Evolutionary conservation across 805 yeast genomes (phyloP), one percentile per base, ranked within the genome.

Genomic region (Zygotorulaspora chibaensis): DNA sequence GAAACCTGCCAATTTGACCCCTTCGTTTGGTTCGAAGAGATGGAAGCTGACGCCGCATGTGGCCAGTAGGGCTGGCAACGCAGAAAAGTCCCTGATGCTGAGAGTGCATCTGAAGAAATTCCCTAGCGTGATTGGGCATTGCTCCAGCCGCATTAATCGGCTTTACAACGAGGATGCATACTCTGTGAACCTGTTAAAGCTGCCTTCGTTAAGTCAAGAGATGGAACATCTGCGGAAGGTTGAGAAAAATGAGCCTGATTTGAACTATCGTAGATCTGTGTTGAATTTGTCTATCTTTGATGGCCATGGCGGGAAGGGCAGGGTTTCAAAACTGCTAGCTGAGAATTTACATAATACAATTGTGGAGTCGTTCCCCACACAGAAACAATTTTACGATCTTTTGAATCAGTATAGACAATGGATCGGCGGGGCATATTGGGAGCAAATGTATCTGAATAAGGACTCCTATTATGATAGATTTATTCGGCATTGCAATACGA

Each of bases 301-400:
- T 67, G 99, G 99, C 8, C 99, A 93, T 67, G 99, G 98, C 7
- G 95, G 96, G 17, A 74, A 72, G 18, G 81, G 82, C 43, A 44
- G 51, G 26, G 87, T 96, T 56, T 74, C 89, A 38, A 73, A 70
- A 18, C 84, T 75, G 57, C 69, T 90, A 10, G 67, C 73, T 16
- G 65, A 72, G 2, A 70, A 80, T 44, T 70, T 93, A 26, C 80
- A 73, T 45, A 61, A 59, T 53, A 73, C 63, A 56, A 77, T 77
- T 60, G 95, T 80, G 52, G 56, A 51, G 30, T 72, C 62, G 40
- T 42, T 59, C 1, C 57, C 63, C 0, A 53, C 55, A 3, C 50
- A 69, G 46, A 58, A 62, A 42, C 57, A 67, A 45, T 65, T 75
- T 57, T 55, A 71, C 39, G 67, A 69, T 2, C 56, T 90, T 35